Evolutionary conservation across 2,329 filamentous ascomycete species (phyloP), one percentile per base, ranked within the genome.

Genomic region (Aspergillus fructus): DNA sequence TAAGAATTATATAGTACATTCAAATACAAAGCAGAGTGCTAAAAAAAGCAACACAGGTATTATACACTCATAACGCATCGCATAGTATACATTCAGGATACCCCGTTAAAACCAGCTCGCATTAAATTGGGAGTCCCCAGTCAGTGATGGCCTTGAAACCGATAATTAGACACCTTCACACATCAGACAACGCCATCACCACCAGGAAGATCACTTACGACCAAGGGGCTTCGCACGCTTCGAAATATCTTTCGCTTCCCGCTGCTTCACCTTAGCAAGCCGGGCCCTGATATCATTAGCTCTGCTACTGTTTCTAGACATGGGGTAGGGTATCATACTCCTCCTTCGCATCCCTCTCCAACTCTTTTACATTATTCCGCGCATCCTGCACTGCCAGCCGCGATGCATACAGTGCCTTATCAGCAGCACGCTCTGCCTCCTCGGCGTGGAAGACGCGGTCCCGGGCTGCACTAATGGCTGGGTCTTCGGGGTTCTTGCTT

Each of bases 191-290:
- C 13, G 9, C 19, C 40, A 42, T 42, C 8, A 23, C 5, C 12
- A 11, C 7, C 13, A 15, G 23, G 19, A 19, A 15, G 13, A 13
- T 24, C 15, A 85, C 83, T 76, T 79, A 88, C 86, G 83, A 55
- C 87, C 87, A 58, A 89, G 81, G n/a, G 83, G 81, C 72, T 86
- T 85, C n/a, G 85, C 86, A 52, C 86, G 79, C 83, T 88, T 89
- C 5, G 83, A 85, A 30, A 89, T 81, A 66, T 85, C 83, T 64
- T 78, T 81, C 1, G 86, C 87, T 67, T 89, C 84, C 52, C 80
- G 78, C 73, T 87, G 81, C 81, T 90, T 89, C 51, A 89, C 83
- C 80, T 85, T 87, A 2, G 87, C 87, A 42, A 82, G 72, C 21
- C 86, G 76, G 2, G 86, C 83, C 68, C 68, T 73, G 19, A 11